phyloP scores from a whole-genome alignment of 108 stramenopile genomes.

The Cyclostephanos tholiformis region DNA sequence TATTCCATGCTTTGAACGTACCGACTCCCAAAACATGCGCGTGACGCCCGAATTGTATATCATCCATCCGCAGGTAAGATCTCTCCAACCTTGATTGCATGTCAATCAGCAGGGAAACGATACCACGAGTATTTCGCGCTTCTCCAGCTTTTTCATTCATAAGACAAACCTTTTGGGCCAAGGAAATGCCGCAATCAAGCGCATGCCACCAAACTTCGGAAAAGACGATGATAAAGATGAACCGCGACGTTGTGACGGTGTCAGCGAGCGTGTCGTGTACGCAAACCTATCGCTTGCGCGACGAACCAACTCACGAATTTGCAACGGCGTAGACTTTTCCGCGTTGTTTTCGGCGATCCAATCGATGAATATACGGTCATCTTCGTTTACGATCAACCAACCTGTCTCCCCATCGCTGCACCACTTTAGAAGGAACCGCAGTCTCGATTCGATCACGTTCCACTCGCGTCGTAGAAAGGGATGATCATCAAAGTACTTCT shows the following conservation, averaged over 20 bases:
- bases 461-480: constrained; percentile 41
- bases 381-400: constrained; percentile 24
- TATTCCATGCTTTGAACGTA: not conserved
- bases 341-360: constrained; percentile 28
- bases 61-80: constrained; percentile 15
- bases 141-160: not conserved
- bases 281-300: too few relatives aligned
- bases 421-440: constrained; percentile 19
- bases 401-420: constrained; percentile 34
- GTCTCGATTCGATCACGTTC: constrained; percentile 19
- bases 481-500: constrained; percentile 44
- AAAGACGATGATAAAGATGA: too few relatives aligned
- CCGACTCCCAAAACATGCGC: constrained; percentile 37
- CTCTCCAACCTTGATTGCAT: constrained; percentile 26
- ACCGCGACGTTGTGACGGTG: too few relatives aligned
- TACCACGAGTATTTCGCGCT: not conserved
- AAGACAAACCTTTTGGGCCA: constrained; percentile 21
- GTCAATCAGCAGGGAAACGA: constrained; percentile 5
- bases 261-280: too few relatives aligned
- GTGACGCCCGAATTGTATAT: constrained; percentile 25
- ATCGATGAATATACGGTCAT: constrained; percentile 49
- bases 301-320: constrained; percentile 6
- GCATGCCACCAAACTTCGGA: constrained; percentile 47
- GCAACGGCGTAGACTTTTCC: constrained; percentile 32
- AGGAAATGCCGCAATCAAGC: constrained; percentile 22